Percentiles rank a stretch among this genome's conserved stretches.
These are phyloP conservation scores for Cryptococcus hybrid DNA, from an alignment of 1,284 basidiomycete species.

Conservation along the genomic window DNA sequence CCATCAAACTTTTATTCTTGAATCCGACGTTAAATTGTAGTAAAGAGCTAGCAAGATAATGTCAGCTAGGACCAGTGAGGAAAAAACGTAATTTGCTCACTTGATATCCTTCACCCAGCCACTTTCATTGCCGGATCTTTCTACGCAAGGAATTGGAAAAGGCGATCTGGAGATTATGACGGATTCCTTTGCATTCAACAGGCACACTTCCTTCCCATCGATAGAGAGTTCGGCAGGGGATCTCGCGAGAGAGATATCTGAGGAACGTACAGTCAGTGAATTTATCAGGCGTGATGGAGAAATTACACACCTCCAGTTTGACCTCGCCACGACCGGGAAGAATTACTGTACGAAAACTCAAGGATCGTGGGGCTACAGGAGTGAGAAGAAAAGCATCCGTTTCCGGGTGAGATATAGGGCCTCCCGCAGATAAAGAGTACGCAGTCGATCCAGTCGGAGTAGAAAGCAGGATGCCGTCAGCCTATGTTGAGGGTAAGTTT, in stretches of 20 bases:
- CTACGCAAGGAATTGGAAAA: conserved; percentile 90
- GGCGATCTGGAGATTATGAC: conserved; percentile 81
- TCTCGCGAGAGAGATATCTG: conserved; percentile 80
- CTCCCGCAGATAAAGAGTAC: conserved; percentile 92
- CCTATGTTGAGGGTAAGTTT: conserved; percentile 59
- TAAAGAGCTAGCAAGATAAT: conserved; percentile 55
- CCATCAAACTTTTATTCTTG: conserved; percentile 63
- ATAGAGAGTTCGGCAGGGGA: conserved; percentile 86
- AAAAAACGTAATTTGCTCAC: conserved; percentile 33
- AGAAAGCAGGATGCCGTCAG: conserved; percentile 90
- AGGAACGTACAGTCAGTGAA: not conserved
- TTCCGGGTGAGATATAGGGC: conserved; percentile 93
- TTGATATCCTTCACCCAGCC: conserved; percentile 98
- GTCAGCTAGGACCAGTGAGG: not conserved
- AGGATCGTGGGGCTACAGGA: conserved; percentile 88
- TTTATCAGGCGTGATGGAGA: not conserved
- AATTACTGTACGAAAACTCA: conserved; percentile 89
- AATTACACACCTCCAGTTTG: conserved; percentile 66
- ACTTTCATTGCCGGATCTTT: conserved; percentile 79
- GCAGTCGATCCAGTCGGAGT: conserved; percentile 97
- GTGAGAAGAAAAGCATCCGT: conserved; percentile 86
- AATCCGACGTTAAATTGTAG: conserved; percentile 90
- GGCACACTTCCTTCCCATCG: conserved; percentile 79
- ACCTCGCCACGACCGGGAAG: conserved; percentile 80
- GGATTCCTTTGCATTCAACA: conserved; percentile 77